Base-by-base conservation (phyloP, 2,329 filamentous ascomycete species). In the Fusarium annulatum region DNA sequence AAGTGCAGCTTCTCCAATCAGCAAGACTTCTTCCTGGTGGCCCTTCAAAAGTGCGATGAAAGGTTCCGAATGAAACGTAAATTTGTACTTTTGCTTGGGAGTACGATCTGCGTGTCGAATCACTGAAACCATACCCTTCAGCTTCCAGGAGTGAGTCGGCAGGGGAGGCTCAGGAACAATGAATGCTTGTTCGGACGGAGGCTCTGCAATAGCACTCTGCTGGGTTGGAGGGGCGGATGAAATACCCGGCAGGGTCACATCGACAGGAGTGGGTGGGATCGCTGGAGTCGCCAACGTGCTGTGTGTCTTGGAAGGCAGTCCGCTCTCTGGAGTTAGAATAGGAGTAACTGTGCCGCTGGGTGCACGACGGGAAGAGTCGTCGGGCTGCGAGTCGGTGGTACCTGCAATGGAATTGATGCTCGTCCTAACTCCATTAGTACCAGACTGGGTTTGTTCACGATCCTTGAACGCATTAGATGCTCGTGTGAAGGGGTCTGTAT, bases 71-170 rank as follows among this genome's bases (percentile, higher is more conserved):
- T 99, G 96, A 78, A 99, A 98, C 0, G 96, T 99, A 79, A 98
- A 99, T 81, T 99, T 99, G 87, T 98, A 98, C 81, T 99, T 99
- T 79, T 99, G 96, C 84, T 99, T 99, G 5, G 96, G 96, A 3
- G 96, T 99, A 64, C 96, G 92, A 84, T 99, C 96, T 6, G 97
- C 97, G 82, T 99, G 96, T 34, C 96, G 91, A 74, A 99, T 95
- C 21, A 99, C 96, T 4, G 95, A 96, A 1, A 99, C 96, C 84
- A 99, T 95, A 18, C 96, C 96, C 84, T 99, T 99, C 59, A 99
- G 86, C 82, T 97, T 98, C 96, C 96, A 99, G 16, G 96, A 94
- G 79, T 97, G 95, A 78, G 98, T 98, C 1, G 93, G 93, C 3
- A 88, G 89, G 5, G 92, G 92, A 49, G 91, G 90, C 15, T 90